Evolutionary conservation across 768 basidiomycete species (phyloP).

Genomic region (Boletus fagicola): DNA sequence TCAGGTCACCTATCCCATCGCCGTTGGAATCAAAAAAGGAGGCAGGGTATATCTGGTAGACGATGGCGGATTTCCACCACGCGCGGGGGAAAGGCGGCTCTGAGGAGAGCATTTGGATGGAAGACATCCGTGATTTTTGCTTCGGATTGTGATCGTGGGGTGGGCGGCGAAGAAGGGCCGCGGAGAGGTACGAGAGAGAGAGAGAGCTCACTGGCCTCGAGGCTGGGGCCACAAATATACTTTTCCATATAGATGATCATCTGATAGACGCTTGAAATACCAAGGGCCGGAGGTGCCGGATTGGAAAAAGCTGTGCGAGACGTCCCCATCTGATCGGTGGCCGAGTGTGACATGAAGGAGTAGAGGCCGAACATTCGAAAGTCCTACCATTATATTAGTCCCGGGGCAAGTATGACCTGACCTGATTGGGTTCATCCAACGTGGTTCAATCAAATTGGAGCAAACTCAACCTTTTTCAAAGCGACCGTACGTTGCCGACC

Average conservation of each 20-base stretch:
- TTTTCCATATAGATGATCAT: slow-evolving; percentile 9
- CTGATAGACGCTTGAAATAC: slow-evolving; percentile 11
- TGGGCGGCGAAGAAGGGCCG: slow-evolving; percentile 8
- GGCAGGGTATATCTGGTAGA: slow-evolving; percentile 71
- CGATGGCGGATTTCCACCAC: slow-evolving; percentile 59
- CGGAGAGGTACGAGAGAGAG: slow-evolving; percentile 14
- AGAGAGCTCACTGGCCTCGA: slow-evolving; percentile 15
- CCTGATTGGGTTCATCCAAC: slow-evolving; percentile 5
- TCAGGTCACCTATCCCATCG: slow-evolving; percentile 68
- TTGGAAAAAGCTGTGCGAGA: slow-evolving; percentile 1
- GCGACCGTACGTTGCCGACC: slow-evolving; percentile 5
- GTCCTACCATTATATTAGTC: slow-evolving; percentile 4
- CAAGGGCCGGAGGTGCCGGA: background rate
- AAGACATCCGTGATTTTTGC: slow-evolving; percentile 1
- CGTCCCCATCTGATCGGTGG: background rate
- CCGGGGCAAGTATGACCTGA: slow-evolving; percentile 15
- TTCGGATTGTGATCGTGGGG: slow-evolving; percentile 1
- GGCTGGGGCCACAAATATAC: slow-evolving; percentile 13
- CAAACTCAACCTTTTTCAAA: slow-evolving; percentile 19
- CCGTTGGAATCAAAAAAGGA: slow-evolving; percentile 73
- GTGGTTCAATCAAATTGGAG: slow-evolving; percentile 8
- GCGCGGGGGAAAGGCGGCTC: slow-evolving; percentile 26
- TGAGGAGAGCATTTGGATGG: background rate
- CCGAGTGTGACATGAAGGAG: slow-evolving; percentile 14
- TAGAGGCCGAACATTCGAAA: slow-evolving; percentile 3